These are phyloP conservation scores for Artemisia tridentata DNA, from an alignment of 129 eudicot species.

Conservation along the genomic window DNA sequence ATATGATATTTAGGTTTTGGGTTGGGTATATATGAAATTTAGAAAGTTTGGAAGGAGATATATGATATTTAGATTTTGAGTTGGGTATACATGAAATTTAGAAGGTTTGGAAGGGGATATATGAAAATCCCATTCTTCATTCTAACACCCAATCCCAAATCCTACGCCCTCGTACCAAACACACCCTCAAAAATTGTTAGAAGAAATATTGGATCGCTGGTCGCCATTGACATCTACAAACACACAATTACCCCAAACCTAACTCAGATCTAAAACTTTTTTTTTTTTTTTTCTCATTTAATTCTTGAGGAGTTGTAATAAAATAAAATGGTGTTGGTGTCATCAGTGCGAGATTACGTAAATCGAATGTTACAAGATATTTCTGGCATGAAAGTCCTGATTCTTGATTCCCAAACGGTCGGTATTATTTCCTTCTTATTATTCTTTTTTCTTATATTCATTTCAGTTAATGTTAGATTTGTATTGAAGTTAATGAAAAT, in stretches of 20 bases:
- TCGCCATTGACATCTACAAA: slow-evolving; percentile 4
- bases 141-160: no score
- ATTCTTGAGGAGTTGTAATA: background rate
- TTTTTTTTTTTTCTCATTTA: background rate
- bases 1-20: no score
- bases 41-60: no score
- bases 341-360: slow-evolving; percentile 69
- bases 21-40: no score
- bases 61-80: no score
- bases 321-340: slow-evolving; percentile 64
- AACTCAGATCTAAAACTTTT: slow-evolving; percentile 19
- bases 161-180: no score
- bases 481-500: background rate
- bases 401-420: slow-evolving; percentile 89
- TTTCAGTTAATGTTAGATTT: background rate
- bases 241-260: slow-evolving; percentile 15
- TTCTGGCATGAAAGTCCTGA: slow-evolving; percentile 96
- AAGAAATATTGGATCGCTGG: no score
- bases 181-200: no score
- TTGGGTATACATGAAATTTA: no score
- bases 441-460: background rate
- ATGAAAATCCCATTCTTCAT: no score
- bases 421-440: slow-evolving; percentile 3
- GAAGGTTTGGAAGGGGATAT: no score
- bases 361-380: slow-evolving; percentile 91